Evolutionary conservation across 495 filamentous ascomycete genomes (phyloP).

Genomic region (Cercophora sp.): DNA sequence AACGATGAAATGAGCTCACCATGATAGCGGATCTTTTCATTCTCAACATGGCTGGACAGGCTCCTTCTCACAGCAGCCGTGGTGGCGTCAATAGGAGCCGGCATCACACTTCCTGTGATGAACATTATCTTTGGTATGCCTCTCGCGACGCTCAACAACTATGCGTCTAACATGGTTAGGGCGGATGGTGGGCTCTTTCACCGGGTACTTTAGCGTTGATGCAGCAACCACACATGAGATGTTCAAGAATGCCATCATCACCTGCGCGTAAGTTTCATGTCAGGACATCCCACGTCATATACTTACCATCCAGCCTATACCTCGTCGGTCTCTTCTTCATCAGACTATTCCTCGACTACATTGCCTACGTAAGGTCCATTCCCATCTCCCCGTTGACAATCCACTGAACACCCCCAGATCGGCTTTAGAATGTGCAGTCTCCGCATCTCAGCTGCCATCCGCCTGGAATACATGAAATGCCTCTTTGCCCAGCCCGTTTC

Average conservation of each 20-base stretch:
- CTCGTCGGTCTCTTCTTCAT: conserved; percentile 62
- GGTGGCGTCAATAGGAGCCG: conserved; percentile 45
- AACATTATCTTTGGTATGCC: conserved; percentile 47
- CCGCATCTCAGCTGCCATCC: conserved; percentile 51
- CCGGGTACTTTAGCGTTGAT: conserved; percentile 23
- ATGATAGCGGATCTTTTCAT: conserved; percentile 44
- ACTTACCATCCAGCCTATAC: conserved; percentile 38
- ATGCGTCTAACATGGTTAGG: no score
- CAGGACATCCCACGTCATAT: neutral
- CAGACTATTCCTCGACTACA: conserved; percentile 54
- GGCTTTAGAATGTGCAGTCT: conserved; percentile 52
- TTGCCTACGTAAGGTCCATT: conserved; percentile 55
- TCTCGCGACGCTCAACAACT: no score
- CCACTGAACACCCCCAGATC: conserved; percentile 42
- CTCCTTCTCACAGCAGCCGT: conserved; percentile 36
- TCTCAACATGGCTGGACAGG: conserved; percentile 44
- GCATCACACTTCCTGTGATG: conserved; percentile 49
- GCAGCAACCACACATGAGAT: conserved; percentile 21
- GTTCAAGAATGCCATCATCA: conserved; percentile 27
- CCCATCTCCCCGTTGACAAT: no score
- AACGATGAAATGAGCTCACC: no score
- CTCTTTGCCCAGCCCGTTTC: conserved; percentile 52
- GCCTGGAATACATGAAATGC: conserved; percentile 48
- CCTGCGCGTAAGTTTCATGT: conserved; percentile 25
- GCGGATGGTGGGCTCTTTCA: conserved; percentile 37